Conservation (phyloP, 495 filamentous ascomycete species). For the Venustampulla echinocandica region DNA sequence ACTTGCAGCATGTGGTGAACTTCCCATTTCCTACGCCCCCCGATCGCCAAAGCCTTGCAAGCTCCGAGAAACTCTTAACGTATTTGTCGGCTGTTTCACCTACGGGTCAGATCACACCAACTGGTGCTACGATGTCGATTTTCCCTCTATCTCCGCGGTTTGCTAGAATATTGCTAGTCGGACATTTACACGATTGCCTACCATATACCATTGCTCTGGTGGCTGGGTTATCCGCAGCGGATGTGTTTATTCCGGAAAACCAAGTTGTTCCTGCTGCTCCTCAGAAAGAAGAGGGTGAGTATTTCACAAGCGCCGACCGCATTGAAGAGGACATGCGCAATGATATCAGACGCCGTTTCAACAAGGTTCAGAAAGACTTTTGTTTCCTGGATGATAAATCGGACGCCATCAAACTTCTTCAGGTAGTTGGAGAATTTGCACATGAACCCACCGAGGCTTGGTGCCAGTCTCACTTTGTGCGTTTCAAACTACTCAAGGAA, state of each 20-base stretch:
- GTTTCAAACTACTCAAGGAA: slow-evolving; percentile 77
- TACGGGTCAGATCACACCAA: slow-evolving; percentile 63
- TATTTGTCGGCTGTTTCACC: slow-evolving; percentile 61
- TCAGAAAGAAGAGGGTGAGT: slow-evolving; percentile 34
- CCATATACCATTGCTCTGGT: slow-evolving; percentile 85
- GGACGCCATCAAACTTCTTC: slow-evolving; percentile 86
- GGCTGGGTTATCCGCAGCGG: slow-evolving; percentile 76
- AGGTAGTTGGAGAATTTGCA: slow-evolving; percentile 78
- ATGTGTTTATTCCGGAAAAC: slow-evolving; percentile 79
- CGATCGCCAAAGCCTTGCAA: slow-evolving; percentile 65
- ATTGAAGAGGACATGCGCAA: slow-evolving; percentile 59
- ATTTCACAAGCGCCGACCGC: slow-evolving; percentile 58
- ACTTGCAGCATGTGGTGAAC: slow-evolving; percentile 78
- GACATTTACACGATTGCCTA: slow-evolving; percentile 73
- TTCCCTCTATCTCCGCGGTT: slow-evolving; percentile 89
- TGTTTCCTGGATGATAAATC: slow-evolving; percentile 71
- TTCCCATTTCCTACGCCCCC: slow-evolving; percentile 98
- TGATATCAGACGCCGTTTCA: slow-evolving; percentile 59
- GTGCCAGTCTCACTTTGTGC: slow-evolving; percentile 74
- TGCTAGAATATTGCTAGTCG: slow-evolving; percentile 81
- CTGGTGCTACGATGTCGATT: slow-evolving; percentile 71
- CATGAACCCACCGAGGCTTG: slow-evolving; percentile 57
- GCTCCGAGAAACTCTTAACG: slow-evolving; percentile 76
- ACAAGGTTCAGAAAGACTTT: slow-evolving; percentile 67
- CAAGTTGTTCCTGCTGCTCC: slow-evolving; percentile 51